Conservation (phyloP, 2,329 filamentous ascomycete genomes). For the Colletotrichum sp. region DNA sequence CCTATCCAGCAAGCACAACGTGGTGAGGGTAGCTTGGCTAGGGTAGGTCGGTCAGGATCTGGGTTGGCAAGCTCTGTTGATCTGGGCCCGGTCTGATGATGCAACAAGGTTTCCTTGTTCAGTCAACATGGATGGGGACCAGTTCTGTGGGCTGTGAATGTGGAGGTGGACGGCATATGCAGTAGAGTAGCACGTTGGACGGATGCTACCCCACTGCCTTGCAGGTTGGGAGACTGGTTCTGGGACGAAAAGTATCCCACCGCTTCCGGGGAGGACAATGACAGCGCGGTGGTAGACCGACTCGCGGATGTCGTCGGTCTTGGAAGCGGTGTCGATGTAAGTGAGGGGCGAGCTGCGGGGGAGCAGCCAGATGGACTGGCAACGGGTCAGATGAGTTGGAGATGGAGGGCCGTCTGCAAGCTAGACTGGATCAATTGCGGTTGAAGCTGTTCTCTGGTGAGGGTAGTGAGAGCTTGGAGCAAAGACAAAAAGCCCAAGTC, state of each 20-base stretch:
- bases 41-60: background rate
- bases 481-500: background rate
- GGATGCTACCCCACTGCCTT: constrained; percentile 3
- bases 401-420: background rate
- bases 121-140: background rate
- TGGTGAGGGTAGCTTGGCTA: background rate
- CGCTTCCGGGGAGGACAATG: background rate
- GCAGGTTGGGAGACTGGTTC: background rate
- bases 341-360: background rate
- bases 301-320: background rate
- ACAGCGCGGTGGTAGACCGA: background rate
- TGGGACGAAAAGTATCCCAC: background rate
- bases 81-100: constrained; percentile 8
- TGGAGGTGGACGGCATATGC: background rate
- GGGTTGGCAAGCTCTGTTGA: background rate
- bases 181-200: background rate
- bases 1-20: background rate
- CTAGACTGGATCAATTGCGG: background rate
- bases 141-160: background rate
- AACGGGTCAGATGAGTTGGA: background rate
- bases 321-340: background rate
- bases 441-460: background rate
- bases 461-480: background rate
- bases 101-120: constrained; percentile 14
- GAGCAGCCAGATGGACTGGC: background rate